phyloP scores from a whole-genome alignment of 352 stramenopile genomes.

The Globisporangium alternatum region DNA sequence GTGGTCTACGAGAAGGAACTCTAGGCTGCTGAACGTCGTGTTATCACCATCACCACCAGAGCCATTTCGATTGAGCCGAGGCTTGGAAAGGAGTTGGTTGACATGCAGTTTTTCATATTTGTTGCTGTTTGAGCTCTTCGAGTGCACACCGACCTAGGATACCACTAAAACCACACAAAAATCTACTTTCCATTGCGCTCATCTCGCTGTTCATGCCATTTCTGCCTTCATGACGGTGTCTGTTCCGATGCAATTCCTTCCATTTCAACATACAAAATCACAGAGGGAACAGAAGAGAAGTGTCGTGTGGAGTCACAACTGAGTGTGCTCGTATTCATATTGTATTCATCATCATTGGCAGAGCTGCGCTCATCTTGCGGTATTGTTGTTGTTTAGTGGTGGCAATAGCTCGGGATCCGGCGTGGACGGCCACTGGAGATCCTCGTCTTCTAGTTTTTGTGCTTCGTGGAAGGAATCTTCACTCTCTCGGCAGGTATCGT shows the following conservation, averaged over 20 bases:
- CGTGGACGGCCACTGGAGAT: constrained; percentile 11
- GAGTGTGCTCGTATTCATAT: not conserved
- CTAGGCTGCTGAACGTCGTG: constrained; percentile 20
- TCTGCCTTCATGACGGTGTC: too few relatives aligned
- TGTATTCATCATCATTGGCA: constrained; percentile 3
- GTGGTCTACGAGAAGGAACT: constrained; percentile 80
- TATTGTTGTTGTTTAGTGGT: constrained; percentile 5
- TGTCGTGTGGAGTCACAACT: not conserved
- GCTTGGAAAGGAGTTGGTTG: too few relatives aligned
- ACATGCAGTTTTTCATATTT: not conserved
- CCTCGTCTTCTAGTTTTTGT: constrained; percentile 26
- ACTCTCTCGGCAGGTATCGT: constrained; percentile 9
- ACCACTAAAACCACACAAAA: not conserved
- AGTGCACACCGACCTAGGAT: not conserved
- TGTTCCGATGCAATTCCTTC: too few relatives aligned
- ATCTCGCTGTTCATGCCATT: not conserved
- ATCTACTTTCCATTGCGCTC: not conserved
- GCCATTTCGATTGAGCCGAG: not conserved
- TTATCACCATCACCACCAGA: not conserved
- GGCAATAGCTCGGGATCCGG: constrained; percentile 14
- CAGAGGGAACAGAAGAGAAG: too few relatives aligned
- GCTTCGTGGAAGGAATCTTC: constrained; percentile 8
- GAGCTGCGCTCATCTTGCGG: not conserved
- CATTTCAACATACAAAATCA: too few relatives aligned
- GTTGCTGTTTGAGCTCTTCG: not conserved